Base-by-base conservation (phyloP, 2,329 filamentous ascomycete genomes). In the Xylaria polymorpha region DNA sequence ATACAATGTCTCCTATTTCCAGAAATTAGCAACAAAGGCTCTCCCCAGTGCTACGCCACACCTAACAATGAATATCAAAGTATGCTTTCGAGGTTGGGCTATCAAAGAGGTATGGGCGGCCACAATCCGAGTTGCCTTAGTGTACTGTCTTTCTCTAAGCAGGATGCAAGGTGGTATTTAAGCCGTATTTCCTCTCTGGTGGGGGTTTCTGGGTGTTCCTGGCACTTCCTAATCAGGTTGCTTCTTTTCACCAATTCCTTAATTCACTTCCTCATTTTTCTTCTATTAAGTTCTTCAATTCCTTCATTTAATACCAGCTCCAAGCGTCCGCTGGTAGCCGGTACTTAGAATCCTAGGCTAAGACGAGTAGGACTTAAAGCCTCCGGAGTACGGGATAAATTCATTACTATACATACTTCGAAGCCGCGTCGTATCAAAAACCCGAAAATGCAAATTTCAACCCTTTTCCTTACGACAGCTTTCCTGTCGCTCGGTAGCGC, bases 371-470 rank as follows among this genome's bases (percentile, higher is more conserved):
- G 53, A 46, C 59, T 29, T 12, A 6, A n/a, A 22, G 48, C 15
- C 25, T 39, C 48, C 35, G 20, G 10, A 22, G 66, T 25, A 48
- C 22, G 35, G 48, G 29, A 43, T 15, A 53, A 18, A 15, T 25
- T 61, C 53, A 29, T 37, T 2, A 8, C 37, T 8, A 22, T 22
- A 56, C 53, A 41, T 37, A 25, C 20, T 61, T 57, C 39, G 8
- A 32, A 58, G n/a, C 48, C 12, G 20, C 18, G 18, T 37, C 9
- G 43, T n/a, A 56, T 14, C 35, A 22, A 46, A 41, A 29, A 59
- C 58, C 35, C 10, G 29, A 73, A 63, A 57, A 68, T 62, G 48
- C 72, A 69, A 32, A 39, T 71, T 4, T 5, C 55, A 46, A 44
- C 35, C 4, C 15, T 71, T 18, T 39, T 71, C 44, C 18, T 71